Conservation (phyloP, 345 rosid genomes). For the Capsella bursapastoris region DNA sequence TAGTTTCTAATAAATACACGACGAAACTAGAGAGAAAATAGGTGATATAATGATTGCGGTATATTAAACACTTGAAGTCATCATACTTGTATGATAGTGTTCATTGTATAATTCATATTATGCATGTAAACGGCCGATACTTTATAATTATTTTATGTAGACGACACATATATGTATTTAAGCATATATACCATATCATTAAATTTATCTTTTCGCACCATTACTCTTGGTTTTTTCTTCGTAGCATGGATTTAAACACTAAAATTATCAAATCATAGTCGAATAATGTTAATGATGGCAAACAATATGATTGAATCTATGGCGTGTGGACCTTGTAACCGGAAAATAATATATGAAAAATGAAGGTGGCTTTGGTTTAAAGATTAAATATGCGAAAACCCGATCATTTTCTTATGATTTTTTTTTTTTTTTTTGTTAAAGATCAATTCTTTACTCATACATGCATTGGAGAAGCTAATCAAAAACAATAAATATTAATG, state of each 20-base stretch:
- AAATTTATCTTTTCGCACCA: not conserved
- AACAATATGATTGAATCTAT: conserved; percentile 32
- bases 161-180: not conserved
- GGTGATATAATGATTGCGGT: conserved; percentile 28
- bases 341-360: not conserved
- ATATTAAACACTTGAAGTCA: conserved; percentile 13
- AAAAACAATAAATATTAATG: not conserved
- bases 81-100: conserved; percentile 22
- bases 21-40: conserved; percentile 32
- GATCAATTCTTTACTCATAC: not conserved
- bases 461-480: not conserved
- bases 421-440: too few relatives aligned
- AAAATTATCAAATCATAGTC: conserved; percentile 25
- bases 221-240: not conserved
- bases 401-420: not conserved
- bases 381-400: conserved; percentile 15
- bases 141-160: not conserved
- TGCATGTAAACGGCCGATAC: not conserved
- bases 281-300: conserved; percentile 35
- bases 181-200: not conserved
- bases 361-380: conserved; percentile 36
- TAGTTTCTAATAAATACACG: conserved; percentile 23
- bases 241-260: conserved; percentile 14
- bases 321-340: conserved; percentile 35
- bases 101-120: not conserved